Percentiles rank a stretch among this genome's conserved stretches.
These are phyloP conservation scores for Kwoniella sp. DNA, from an alignment of 768 basidiomycete species.

Conservation along the genomic window DNA sequence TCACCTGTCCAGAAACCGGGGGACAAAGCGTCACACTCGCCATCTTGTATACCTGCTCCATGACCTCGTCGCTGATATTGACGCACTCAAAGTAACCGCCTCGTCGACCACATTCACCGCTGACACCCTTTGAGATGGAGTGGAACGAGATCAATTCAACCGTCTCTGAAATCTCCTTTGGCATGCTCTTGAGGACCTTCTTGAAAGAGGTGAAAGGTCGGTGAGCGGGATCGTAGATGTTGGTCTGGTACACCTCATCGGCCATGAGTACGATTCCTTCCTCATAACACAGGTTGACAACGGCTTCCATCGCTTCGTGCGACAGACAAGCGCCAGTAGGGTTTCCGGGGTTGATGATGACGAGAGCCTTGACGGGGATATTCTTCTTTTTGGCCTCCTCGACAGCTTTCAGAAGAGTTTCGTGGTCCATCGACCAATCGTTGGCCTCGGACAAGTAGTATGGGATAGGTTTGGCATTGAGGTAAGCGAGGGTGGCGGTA, in stretches of 20 bases:
- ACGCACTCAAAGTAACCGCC: conserved; percentile 94
- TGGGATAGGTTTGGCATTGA: conserved; percentile 74
- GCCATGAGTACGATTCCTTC: conserved; percentile 85
- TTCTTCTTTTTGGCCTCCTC: conserved; percentile 67
- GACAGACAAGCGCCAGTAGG: conserved; percentile 87
- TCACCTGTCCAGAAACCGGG: conserved; percentile 68
- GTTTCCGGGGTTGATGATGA: conserved; percentile 98
- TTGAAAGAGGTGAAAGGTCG: conserved; percentile 93
- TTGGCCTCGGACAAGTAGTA: conserved; percentile 84
- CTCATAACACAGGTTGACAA: conserved; percentile 83
- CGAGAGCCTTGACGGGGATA: conserved; percentile 74
- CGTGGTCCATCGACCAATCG: conserved; percentile 78
- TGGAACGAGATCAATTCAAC: conserved; percentile 92
- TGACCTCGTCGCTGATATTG: conserved; percentile 74
- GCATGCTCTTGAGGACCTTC: conserved; percentile 69
- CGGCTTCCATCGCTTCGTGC: conserved; percentile 67
- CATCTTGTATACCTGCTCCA: conserved; percentile 94
- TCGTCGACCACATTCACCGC: conserved; percentile 93
- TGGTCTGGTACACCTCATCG: conserved; percentile 97
- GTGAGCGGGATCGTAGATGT: conserved; percentile 68
- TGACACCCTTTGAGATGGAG: conserved; percentile 94
- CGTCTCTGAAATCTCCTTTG: conserved; percentile 61
- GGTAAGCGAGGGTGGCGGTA: conserved; percentile 88
- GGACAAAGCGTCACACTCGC: conserved; percentile 87
- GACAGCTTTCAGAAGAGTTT: conserved; percentile 69